Percentiles rank a stretch among this genome's conserved stretches.
These are phyloP conservation scores for Globisporangium lucens DNA, from an alignment of 352 stramenopile genomes.

Conservation along the genomic window DNA sequence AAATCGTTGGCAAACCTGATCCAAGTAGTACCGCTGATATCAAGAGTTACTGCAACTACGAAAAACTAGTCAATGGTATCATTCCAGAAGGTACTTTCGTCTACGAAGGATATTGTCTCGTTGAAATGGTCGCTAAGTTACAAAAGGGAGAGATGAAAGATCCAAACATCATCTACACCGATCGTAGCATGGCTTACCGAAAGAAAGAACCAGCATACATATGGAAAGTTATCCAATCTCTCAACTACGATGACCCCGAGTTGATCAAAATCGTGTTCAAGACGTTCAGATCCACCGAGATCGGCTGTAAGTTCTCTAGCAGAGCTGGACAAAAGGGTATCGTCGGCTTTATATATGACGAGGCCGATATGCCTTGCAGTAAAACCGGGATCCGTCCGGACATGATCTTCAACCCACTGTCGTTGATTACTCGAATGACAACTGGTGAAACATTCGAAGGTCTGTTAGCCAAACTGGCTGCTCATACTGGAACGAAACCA, in stretches of 20 bases:
- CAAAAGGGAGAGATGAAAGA: constrained; percentile 20
- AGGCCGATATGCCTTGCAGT: not conserved
- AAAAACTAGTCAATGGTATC: constrained; percentile 16
- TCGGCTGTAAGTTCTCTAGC: constrained; percentile 13
- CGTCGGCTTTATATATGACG: not conserved
- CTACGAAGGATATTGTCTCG: constrained; percentile 17
- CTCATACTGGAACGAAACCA: not conserved
- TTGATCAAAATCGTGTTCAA: constrained; percentile 19
- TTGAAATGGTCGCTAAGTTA: constrained; percentile 16
- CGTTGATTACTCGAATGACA: not conserved
- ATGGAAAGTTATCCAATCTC: constrained; percentile 14
- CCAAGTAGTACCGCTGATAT: constrained; percentile 14
- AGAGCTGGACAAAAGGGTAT: not conserved
- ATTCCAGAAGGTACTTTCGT: constrained; percentile 15
- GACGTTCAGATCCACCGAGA: constrained; percentile 16
- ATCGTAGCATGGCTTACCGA: constrained; percentile 16
- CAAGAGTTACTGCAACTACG: constrained; percentile 21
- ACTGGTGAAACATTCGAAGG: not conserved
- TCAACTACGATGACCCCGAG: constrained; percentile 15
- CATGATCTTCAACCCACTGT: not conserved
- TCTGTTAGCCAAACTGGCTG: not conserved
- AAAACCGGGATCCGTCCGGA: not conserved
- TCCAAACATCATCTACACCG: constrained; percentile 16
- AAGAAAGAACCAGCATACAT: constrained; percentile 18
- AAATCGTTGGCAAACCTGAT: constrained; percentile 13